Base-by-base conservation (phyloP, 495 filamentous ascomycete genomes). In the Trichoderma asperelloides region DNA sequence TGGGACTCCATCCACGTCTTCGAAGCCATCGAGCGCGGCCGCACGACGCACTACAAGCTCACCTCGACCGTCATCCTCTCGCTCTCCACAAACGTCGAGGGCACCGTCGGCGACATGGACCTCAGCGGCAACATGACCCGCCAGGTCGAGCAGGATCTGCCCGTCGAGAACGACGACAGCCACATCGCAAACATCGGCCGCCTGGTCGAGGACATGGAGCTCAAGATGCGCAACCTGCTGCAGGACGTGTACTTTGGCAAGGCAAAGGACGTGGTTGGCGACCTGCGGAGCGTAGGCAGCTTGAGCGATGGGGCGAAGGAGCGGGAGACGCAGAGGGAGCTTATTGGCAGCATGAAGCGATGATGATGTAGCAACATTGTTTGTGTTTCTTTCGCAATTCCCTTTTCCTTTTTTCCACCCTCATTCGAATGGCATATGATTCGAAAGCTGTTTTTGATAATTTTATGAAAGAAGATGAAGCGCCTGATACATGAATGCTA, bases 191-290 rank as follows among this genome's bases (percentile, higher is more conserved):
- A 99, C 76, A 92, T 98, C 69, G 95, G 95, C 49, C 84, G 87
- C 77, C 82, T 99, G 73, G 94, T 99, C 62, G 95, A 99, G 82
- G 96, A 99, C 80, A 97, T 99, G 94, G 95, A 99, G 80, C 84
- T 97, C 76, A 96, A 97, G 86, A 99, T 99, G 96, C 88, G 95
- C 63, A 99, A 98, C 76, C 77, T 98, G 77, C 82, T 99, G 75
- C 96, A 98, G 82, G 95, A 99, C 80, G 95, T 99, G 63, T 99
- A 99, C 79, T 99, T 99, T 77, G 95, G 95, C 69, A 99, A 99
- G 82, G 95, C 95, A 13, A 97, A 94, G 84, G 95, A 99, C 78
- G 92, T 99, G 3, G 94, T 99, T n/a, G 95, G 94, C 40, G 93
- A 98, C 75, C 82, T 99, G 74, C 84, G 95, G 73, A 98, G 95